Base-by-base conservation (phyloP, 768 basidiomycete genomes). In the Pulveroboletus sp. region DNA sequence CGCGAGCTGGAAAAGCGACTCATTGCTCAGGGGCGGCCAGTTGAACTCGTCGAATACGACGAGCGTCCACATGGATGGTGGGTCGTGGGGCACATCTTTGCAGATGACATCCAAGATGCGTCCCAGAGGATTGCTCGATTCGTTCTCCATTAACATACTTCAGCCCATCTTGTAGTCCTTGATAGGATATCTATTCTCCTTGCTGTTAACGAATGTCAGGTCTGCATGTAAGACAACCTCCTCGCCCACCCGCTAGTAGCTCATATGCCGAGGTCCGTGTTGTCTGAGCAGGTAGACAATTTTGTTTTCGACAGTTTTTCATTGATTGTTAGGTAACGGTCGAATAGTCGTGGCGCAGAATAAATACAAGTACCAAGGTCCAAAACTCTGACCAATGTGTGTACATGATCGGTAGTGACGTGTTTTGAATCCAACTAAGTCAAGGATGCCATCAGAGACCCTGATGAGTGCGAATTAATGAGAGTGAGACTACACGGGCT, bases 31-130 rank as follows among this genome's bases (percentile, higher is more conserved):
- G 30, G 33, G 5, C 39, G 31, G 26, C 50, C 44, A 1, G 57
- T 62, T 2, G 57, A 65, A 15, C 51, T 65, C 27, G 45, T 67
- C 15, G 65, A 65, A 30, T 65, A 67, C 28, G 39, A 52, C 9
- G 51, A 50, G 5, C 50, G 54, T 17, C 60, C 63, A 2, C 63
- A 67, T 52, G 52, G 9, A 1, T 65, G 59, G 55, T 67, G 63
- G 63, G 3, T 31, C 3, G 10, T 65, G 39, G 17, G 49, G 2
- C 30, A 51, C 1, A 14, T 60, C 1, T 65, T 65, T 28, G 26
- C 35, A n/a, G 62, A 47, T 21, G 39, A 52, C 5, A 15, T 59
- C 4, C 47, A 38, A 6, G 63, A 57, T 33, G 40, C 50, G 14
- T 40, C 30, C 8, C 36, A 51, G 40, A 64, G 54, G 18, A 39